Conservation (phyloP, 2,329 filamentous ascomycete species). For the Cladosporium sp. region DNA sequence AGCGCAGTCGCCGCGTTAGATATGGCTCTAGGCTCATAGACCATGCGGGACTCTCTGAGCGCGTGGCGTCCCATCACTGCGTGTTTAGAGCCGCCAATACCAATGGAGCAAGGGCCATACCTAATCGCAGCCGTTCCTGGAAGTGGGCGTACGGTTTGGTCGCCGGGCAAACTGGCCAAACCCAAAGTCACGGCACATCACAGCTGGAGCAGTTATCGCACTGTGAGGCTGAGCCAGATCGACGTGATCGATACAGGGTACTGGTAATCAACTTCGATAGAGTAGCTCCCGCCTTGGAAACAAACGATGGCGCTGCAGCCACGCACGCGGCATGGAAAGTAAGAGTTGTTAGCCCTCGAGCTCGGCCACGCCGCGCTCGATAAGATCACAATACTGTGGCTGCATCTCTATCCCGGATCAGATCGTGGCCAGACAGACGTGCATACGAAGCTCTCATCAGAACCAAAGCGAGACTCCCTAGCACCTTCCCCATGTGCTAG, state of each 20-base stretch:
- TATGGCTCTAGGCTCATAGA: not conserved
- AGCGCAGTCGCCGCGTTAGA: too few species aligned
- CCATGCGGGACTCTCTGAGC: not conserved
- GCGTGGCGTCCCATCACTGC: not conserved
- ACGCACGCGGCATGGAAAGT: slow-evolving; percentile 2
- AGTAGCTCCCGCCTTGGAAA: not conserved
- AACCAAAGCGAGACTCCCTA: too few species aligned
- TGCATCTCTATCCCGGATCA: too few species aligned
- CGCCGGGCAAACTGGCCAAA: not conserved
- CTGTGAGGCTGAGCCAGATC: not conserved
- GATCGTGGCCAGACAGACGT: too few species aligned
- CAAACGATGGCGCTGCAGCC: not conserved
- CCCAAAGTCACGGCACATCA: not conserved
- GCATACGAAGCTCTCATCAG: too few species aligned
- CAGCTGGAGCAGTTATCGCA: not conserved
- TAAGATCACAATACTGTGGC: not conserved
- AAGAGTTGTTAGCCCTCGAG: not conserved
- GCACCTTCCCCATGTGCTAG: too few species aligned
- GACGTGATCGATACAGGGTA: not conserved
- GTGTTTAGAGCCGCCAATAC: not conserved
- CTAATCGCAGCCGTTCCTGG: not conserved
- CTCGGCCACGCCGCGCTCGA: not conserved
- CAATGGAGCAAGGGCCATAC: not conserved
- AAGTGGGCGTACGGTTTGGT: not conserved
- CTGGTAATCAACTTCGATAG: not conserved